Evolutionary conservation across 2,329 filamentous ascomycete genomes (phyloP).

Genomic region (Fusarium protoensiforme): DNA sequence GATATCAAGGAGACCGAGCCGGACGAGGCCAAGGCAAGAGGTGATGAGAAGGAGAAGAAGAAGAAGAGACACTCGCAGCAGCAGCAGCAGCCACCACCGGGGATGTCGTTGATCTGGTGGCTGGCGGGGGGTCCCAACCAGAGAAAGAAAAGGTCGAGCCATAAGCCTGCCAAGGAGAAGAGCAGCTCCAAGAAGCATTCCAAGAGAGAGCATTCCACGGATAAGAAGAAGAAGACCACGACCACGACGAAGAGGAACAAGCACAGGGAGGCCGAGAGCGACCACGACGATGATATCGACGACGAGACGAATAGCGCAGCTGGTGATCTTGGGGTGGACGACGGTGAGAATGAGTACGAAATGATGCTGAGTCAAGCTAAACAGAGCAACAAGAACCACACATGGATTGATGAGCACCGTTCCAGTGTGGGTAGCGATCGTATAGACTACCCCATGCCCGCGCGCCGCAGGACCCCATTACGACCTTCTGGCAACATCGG

Average conservation of each 20-base stretch:
- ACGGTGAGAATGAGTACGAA: conserved; percentile 1
- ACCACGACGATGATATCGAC: not conserved
- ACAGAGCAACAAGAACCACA: not conserved
- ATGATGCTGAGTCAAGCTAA: not conserved
- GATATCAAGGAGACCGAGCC: conserved; percentile 10
- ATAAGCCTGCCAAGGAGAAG: not conserved
- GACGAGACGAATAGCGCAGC: not conserved
- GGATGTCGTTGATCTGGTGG: not conserved
- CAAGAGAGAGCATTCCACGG: not conserved
- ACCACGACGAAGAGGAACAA: not conserved
- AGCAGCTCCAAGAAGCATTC: not conserved
- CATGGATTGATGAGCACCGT: not conserved
- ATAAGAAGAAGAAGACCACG: not conserved
- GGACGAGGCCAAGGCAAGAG: not conserved
- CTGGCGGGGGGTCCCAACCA: not conserved
- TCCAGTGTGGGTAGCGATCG: not conserved
- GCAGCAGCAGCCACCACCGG: not conserved
- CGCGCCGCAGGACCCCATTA: not conserved
- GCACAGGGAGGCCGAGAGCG: not conserved
- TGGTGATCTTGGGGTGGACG: not conserved
- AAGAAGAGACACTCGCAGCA: not conserved
- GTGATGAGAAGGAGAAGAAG: not conserved
- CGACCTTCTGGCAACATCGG: not conserved
- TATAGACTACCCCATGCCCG: not conserved
- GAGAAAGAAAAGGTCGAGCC: not conserved